Evolutionary conservation across 2,329 filamentous ascomycete genomes (phyloP).

Genomic region (Cyphellophora europaea): DNA sequence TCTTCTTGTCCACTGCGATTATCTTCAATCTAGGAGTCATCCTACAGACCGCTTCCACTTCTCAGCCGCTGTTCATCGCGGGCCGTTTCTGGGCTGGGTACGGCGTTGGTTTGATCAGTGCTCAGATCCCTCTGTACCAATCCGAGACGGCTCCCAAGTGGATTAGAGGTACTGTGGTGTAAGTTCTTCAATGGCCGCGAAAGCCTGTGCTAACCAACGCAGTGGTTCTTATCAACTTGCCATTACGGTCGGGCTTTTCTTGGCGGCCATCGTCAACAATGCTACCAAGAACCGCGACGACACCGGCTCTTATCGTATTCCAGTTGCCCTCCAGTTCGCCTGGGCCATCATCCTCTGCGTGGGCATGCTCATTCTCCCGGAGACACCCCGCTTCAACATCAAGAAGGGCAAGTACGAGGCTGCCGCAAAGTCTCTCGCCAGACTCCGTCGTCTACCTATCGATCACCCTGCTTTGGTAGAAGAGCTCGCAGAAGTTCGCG

Average conservation of each 20-base stretch:
- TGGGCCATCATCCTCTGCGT: conserved; percentile 42
- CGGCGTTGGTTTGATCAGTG: conserved; percentile 77
- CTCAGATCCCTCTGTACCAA: conserved; percentile 81
- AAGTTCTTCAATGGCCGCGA: no score
- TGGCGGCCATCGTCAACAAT: conserved; percentile 60
- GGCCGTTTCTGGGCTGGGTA: conserved; percentile 76
- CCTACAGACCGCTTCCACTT: conserved; percentile 51
- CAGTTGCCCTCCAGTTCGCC: conserved; percentile 53
- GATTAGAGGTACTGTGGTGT: conserved; percentile 38
- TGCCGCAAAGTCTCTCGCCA: conserved; percentile 53
- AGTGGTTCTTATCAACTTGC: conserved; percentile 66
- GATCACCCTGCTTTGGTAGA: conserved; percentile 65
- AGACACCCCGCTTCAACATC: conserved; percentile 62
- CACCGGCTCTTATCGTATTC: conserved; percentile 66
- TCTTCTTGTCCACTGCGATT: conserved; percentile 50
- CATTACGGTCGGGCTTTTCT: conserved; percentile 61
- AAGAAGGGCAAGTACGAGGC: conserved; percentile 58
- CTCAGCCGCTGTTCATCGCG: conserved; percentile 66
- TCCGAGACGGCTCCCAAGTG: conserved; percentile 59
- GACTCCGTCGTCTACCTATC: conserved; percentile 62
- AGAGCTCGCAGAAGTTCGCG: conserved; percentile 75
- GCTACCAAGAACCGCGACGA: conserved; percentile 51
- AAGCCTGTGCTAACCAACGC: no score
- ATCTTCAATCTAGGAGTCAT: conserved; percentile 61
- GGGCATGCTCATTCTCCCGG: conserved; percentile 51